These are phyloP conservation scores for Ophiocordyceps polyrhachis-furcata DNA, from an alignment of 2,329 filamentous ascomycete species.

Conservation along the genomic window DNA sequence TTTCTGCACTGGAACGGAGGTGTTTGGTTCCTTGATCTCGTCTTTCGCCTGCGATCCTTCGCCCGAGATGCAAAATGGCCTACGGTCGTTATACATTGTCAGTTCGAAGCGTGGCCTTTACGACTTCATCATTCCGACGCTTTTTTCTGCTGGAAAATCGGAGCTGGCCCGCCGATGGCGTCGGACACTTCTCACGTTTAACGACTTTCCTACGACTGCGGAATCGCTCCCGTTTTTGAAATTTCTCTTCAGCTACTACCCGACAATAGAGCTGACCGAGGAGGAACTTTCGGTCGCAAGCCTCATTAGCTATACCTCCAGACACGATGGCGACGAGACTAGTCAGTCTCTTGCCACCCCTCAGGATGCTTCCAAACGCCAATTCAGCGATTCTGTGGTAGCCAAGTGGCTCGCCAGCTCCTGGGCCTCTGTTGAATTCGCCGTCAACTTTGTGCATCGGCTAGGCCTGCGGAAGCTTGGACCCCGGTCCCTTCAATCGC, in stretches of 20 bases:
- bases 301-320: neutral
- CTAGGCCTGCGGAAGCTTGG: slow-evolving; percentile 58
- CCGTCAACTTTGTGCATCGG: slow-evolving; percentile 49
- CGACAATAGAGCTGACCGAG: slow-evolving; percentile 16
- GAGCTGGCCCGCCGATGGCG: slow-evolving; percentile 29
- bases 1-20: slow-evolving; percentile 21
- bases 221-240: slow-evolving; percentile 27
- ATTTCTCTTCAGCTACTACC: slow-evolving; percentile 27
- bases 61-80: slow-evolving; percentile 17
- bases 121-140: slow-evolving; percentile 29
- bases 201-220: slow-evolving; percentile 22
- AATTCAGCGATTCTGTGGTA: slow-evolving; percentile 34
- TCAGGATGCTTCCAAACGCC: slow-evolving; percentile 4
- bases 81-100: slow-evolving; percentile 26
- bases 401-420: slow-evolving; percentile 63
- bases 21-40: slow-evolving; percentile 24
- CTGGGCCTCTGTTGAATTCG: slow-evolving; percentile 53
- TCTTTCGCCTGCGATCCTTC: slow-evolving; percentile 21
- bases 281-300: slow-evolving; percentile 15
- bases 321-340: neutral
- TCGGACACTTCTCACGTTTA: slow-evolving; percentile 17
- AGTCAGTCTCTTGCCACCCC: neutral
- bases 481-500: slow-evolving; percentile 56
- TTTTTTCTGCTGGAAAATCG: slow-evolving; percentile 28
- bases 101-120: slow-evolving; percentile 26